Evolutionary conservation across 306 rosid genomes (phyloP).

Genomic region (Citrullus mucosospermus): DNA sequence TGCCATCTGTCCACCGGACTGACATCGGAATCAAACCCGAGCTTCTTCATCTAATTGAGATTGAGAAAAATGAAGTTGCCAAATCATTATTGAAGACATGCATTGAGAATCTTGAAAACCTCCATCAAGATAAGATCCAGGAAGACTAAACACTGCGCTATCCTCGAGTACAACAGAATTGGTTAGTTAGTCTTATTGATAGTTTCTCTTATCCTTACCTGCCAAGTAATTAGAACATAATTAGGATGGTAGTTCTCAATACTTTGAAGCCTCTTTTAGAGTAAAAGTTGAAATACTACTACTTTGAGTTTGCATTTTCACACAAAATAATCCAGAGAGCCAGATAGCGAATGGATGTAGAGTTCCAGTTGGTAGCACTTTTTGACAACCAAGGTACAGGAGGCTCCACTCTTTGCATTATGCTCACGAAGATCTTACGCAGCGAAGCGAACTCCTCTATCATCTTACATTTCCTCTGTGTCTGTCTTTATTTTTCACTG

Average conservation of each 20-base stretch:
- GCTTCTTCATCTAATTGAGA: constrained; percentile 46
- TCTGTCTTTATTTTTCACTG: neutral
- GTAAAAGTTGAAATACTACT: neutral
- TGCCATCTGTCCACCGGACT: constrained; percentile 17
- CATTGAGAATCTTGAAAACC: constrained; percentile 36
- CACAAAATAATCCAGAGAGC: neutral
- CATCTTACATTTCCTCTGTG: too few relatives aligned
- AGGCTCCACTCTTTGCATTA: neutral
- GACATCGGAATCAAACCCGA: constrained; percentile 34
- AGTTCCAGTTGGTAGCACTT: neutral
- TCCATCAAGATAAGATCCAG: constrained; percentile 10
- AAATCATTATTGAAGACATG: constrained; percentile 46
- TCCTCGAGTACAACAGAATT: neutral
- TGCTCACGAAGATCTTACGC: neutral
- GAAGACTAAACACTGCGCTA: neutral
- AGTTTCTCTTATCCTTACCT: neutral
- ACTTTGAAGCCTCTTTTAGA: neutral
- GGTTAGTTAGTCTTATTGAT: neutral
- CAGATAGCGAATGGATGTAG: neutral
- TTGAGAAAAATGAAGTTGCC: constrained; percentile 75
- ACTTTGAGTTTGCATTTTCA: neutral
- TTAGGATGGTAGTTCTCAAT: neutral
- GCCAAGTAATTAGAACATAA: neutral
- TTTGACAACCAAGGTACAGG: neutral
- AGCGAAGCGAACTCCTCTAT: too few relatives aligned